These are phyloP conservation scores for Warburgia ugandensis DNA, from an alignment of 164 flowering plant species.

Conservation along the genomic window DNA sequence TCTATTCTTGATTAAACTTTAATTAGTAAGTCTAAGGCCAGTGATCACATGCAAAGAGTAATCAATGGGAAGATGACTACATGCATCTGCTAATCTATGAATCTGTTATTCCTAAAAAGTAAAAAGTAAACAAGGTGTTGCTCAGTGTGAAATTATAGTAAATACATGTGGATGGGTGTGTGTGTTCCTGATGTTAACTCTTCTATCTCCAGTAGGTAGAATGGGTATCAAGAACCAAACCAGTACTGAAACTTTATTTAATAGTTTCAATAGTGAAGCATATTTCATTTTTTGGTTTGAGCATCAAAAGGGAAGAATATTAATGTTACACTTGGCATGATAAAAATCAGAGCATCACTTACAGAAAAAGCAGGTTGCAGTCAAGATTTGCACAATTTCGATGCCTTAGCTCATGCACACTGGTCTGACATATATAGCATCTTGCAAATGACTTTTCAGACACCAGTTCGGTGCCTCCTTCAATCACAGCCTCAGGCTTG, in stretches of 20 bases:
- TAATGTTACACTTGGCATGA: not conserved
- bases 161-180: no score
- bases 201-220: no score
- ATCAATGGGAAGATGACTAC: no score
- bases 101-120: not conserved
- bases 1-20: not conserved
- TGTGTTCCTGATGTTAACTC: no score
- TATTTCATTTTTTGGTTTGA: not conserved
- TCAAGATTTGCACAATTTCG: conserved; percentile 91
- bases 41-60: no score
- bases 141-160: no score
- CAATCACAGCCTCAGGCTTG: conserved; percentile 32
- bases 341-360: conserved; percentile 28
- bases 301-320: not conserved
- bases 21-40: no score
- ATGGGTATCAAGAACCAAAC: no score
- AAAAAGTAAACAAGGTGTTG: not conserved
- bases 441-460: conserved; percentile 41
- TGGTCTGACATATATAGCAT: conserved; percentile 62
- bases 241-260: not conserved
- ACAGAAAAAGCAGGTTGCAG: conserved; percentile 91
- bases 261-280: not conserved
- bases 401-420: conserved; percentile 56
- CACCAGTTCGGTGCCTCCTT: conserved; percentile 15
- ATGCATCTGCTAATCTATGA: no score